Base-by-base conservation (phyloP, 768 basidiomycete species). In the Hypholoma sublateritium region DNA sequence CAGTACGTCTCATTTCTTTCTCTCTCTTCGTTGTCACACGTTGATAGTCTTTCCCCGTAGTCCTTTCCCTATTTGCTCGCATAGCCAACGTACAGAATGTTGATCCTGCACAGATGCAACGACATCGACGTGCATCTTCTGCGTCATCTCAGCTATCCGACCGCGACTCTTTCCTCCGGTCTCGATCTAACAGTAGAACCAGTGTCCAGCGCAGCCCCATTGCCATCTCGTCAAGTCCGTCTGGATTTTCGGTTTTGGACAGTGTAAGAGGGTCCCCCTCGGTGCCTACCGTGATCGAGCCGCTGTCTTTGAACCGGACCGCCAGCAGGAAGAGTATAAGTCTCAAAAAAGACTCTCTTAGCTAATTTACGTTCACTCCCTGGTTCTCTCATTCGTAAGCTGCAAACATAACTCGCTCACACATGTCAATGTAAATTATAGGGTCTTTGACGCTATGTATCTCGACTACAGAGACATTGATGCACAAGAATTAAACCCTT, bases 111-210 rank as follows among this genome's bases (percentile, higher is more conserved):
- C 81, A 80, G 49, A 90, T 89, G 79, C 87, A 87, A 68, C 85
- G 89, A 41, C 89, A 89, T 65, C 86, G 91, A 2, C 83, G 90
- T 19, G 87, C 88, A 3, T 91, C 89, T 0, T 91, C 89, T 0
- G 70, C 86, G 3, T 88, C 89, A 3, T 86, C 86, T 1, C 77
- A 80, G 6, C 77, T 66, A 12, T 79, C 81, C 2, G 78, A 76
- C 28, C 67, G 68, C 46, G 79, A 77, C 59, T 63, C 74, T 1
- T 67, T 72, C 34, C 47, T 72, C 28, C 66, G 73, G 44, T 77
- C 78, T 1, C 59, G 78, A 51, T 80, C 79, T 3, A 78, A 67
- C 51, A 79, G 77, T 61, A 68, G 72, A 37, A 70, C 76, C 2
- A 72, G 73, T 41, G 56, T 71, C 6, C 65, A 69, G 35, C 68